Percentiles rank a stretch among this genome's conserved stretches.
phyloP scores from a whole-genome alignment of 352 stramenopile species.

The Globisporangium carolinianum region DNA sequence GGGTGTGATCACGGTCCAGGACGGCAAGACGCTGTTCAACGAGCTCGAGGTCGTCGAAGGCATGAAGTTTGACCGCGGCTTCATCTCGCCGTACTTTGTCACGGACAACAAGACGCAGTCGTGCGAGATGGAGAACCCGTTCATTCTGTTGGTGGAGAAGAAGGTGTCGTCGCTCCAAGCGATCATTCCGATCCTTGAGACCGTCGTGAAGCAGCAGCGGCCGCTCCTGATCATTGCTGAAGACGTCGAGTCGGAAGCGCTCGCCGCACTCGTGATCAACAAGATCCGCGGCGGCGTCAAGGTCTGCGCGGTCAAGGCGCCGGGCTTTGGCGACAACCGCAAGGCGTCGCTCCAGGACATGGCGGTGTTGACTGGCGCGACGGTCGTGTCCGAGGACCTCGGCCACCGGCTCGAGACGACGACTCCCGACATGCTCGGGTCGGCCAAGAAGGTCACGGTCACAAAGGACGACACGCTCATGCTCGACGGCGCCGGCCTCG shows the following conservation, averaged over 20 bases:
- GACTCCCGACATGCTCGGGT: conserved; percentile 93
- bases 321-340: conserved; percentile 99
- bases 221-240: conserved; percentile 99
- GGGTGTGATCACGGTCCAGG: conserved; percentile 97
- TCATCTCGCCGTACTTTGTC: conserved; percentile 99
- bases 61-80: conserved; percentile 99
- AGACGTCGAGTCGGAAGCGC: conserved; percentile 98
- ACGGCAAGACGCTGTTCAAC: conserved; percentile 99
- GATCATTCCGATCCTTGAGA: conserved; percentile 97
- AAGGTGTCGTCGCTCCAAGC: conserved; percentile 96
- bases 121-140: conserved; percentile 98
- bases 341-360: conserved; percentile 99
- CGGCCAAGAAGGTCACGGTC: conserved; percentile 93
- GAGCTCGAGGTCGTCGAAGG: conserved; percentile 99
- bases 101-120: conserved; percentile 99
- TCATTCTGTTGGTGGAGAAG: conserved; percentile 99
- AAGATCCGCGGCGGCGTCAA: conserved; percentile 99
- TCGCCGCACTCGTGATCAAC: conserved; percentile 99
- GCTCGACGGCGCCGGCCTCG: conserved; percentile 92
- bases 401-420: conserved; percentile 98
- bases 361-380: conserved; percentile 96
- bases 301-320: conserved; percentile 99
- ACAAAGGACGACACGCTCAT: conserved; percentile 99
- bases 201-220: conserved; percentile 94
- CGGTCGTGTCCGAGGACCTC: conserved; percentile 97